phyloP scores from a whole-genome alignment of 495 filamentous ascomycete genomes.

The Neurospora sp. region DNA sequence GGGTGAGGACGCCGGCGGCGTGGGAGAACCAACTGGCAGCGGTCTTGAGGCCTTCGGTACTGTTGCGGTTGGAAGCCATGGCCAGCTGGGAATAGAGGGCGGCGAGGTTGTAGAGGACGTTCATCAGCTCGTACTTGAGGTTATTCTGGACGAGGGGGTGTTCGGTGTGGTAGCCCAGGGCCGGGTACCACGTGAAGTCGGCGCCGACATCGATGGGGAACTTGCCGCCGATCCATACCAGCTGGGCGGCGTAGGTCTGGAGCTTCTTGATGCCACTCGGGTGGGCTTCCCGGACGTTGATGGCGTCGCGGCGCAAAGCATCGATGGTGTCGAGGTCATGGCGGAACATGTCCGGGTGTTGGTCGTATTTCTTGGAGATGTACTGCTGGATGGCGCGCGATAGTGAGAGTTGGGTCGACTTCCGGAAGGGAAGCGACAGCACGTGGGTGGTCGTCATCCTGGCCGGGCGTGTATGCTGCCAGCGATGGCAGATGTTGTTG shows the following conservation, averaged over 20 bases:
- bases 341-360: slow-evolving; percentile 96
- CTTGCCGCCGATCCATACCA: slow-evolving; percentile 90
- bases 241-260: slow-evolving; percentile 79
- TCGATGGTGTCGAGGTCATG: slow-evolving; percentile 84
- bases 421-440: slow-evolving; percentile 72
- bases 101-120: slow-evolving; percentile 85
- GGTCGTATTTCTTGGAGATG: slow-evolving; percentile 97
- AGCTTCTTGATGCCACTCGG: slow-evolving; percentile 81
- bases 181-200: slow-evolving; percentile 92
- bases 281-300: slow-evolving; percentile 83
- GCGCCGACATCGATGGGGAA: slow-evolving; percentile 95
- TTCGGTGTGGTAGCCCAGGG: slow-evolving; percentile 80
- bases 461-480: neutral
- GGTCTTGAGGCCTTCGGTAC: slow-evolving; percentile 76
- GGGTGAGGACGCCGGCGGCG: slow-evolving; percentile 71
- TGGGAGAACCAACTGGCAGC: slow-evolving; percentile 89
- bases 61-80: slow-evolving; percentile 61
- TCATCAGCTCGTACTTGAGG: slow-evolving; percentile 88
- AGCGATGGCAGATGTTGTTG: neutral
- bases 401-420: slow-evolving; percentile 64
- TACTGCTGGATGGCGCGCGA: slow-evolving; percentile 84
- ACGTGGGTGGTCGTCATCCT: slow-evolving; percentile 26
- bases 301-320: slow-evolving; percentile 64
- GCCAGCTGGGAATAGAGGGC: slow-evolving; percentile 91
- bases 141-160: slow-evolving; percentile 82